Base-by-base conservation (phyloP, 1,284 basidiomycete genomes). In the Pseudomicrostroma phylloplanum region DNA sequence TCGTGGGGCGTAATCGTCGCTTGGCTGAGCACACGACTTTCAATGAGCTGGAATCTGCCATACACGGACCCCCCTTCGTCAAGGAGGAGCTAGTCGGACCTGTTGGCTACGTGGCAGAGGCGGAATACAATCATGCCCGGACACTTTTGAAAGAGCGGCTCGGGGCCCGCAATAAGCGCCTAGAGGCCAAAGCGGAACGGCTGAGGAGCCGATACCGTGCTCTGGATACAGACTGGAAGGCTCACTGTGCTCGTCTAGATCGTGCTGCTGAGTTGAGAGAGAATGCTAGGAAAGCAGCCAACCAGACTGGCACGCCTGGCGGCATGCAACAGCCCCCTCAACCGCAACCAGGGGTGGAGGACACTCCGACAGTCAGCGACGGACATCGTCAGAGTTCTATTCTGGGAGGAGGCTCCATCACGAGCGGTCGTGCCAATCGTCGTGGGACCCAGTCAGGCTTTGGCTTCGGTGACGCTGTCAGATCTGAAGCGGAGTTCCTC, bases 401-500 rank as follows among this genome's bases (percentile, higher is more conserved):
- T 25, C 36, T 25, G 23, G 41, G 25, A n/a, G 60, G 13, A 17
- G 59, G 11, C 46, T 56, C 55, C n/a, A 56, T 23, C 19, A 41
- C 57, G 7, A 61, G 68, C 9, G 65, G 67, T 15, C 59, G 73
- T 23, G 61, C 67, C 12, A 75, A 75, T 57, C 68, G 73, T 21
- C 60, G 73, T 25, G 66, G 62, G 51, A 62, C 61, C 6, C 67
- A 68, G 49, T 49, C 65, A 3, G 67, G 69, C 26, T 65, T 70
- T 13, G 73, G 71, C 15, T 83, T 91, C 66, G 91, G 91, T 23
- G 93, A 97, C 79, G 88, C 90, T 7, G 92, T 94, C 12, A 87
- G 91, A 1, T 92, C 92, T 19, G 94, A 97, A 79, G 85, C 96
- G 61, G 94, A 97, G 82, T 93, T 96, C 86, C 90, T 96, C 74